phyloP scores from a whole-genome alignment of 73 alveolate species.

The Tetrahymena borealis region DNA sequence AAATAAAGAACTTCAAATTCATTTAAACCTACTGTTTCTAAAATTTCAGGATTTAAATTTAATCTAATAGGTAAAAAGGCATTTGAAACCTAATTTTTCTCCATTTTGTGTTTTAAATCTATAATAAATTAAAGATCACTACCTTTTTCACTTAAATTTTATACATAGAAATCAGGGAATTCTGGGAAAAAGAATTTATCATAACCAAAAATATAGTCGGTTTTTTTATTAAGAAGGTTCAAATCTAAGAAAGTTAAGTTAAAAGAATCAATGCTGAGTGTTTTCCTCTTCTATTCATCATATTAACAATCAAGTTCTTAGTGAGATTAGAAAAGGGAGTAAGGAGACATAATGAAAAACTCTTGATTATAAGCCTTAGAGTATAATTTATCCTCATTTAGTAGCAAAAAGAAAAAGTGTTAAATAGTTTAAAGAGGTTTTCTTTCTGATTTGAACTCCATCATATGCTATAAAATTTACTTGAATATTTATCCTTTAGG shows the following conservation, averaged over 20 bases:
- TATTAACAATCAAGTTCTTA: neutral
- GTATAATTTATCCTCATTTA: neutral
- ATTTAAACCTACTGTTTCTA: neutral
- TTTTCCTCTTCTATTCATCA: neutral
- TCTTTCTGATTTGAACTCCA: neutral
- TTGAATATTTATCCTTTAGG: neutral
- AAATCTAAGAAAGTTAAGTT: neutral
- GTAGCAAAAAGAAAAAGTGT: neutral
- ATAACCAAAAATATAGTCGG: neutral
- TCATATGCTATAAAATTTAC: neutral
- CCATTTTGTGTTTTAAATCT: neutral
- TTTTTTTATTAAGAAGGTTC: neutral
- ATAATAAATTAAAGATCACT: neutral
- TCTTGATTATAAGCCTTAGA: neutral
- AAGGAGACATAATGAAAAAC: neutral
- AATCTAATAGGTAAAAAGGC: neutral
- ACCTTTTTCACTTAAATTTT: neutral
- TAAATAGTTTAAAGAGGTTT: neutral
- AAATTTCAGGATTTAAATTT: neutral
- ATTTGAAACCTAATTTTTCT: neutral
- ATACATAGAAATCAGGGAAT: neutral
- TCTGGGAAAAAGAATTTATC: neutral
- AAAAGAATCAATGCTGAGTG: neutral
- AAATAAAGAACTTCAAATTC: neutral
- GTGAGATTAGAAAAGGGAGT: neutral